A percentile compares a stretch with the other conserved stretches of the same genome.
Evolutionary conservation across 2,329 filamentous ascomycete genomes (phyloP).

Genomic region (Phoma sp.): DNA sequence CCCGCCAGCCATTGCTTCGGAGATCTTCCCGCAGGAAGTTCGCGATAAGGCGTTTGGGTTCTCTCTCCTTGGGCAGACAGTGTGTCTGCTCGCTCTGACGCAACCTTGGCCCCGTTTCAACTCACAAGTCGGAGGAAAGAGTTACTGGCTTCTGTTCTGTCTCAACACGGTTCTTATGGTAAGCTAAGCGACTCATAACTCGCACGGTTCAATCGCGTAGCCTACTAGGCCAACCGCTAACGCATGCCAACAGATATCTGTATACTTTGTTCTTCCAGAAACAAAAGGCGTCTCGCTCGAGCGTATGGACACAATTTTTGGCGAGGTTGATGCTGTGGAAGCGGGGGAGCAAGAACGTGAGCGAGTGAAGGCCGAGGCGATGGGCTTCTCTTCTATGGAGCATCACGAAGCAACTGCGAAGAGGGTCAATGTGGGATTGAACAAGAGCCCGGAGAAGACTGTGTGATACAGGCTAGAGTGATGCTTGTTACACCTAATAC

Average conservation of each 20-base stretch:
- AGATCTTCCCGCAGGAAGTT: not conserved
- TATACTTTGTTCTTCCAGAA: constrained; percentile 33
- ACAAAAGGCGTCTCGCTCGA: constrained; percentile 35
- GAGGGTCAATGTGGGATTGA: not conserved
- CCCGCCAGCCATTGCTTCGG: no score
- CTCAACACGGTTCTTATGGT: constrained; percentile 9
- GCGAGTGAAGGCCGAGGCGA: not conserved
- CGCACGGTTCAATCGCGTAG: not conserved
- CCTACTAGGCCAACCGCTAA: not conserved
- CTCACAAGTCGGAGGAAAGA: constrained; percentile 6
- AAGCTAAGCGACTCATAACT: not conserved
- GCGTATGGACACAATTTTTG: constrained; percentile 37
- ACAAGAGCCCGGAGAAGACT: no score
- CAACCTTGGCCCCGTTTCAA: constrained; percentile 14
- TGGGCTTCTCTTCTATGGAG: not conserved
- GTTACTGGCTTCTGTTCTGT: constrained; percentile 12
- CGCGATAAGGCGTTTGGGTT: constrained; percentile 11
- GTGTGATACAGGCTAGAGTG: no score
- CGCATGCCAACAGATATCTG: not conserved
- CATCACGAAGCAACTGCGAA: not conserved
- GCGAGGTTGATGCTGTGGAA: constrained; percentile 10
- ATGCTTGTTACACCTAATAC: no score
- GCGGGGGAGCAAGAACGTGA: not conserved
- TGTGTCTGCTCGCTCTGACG: constrained; percentile 5
- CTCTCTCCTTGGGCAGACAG: constrained; percentile 12